Conservation (phyloP, 1,284 basidiomycete genomes). For the Schizophyllum commune region DNA sequence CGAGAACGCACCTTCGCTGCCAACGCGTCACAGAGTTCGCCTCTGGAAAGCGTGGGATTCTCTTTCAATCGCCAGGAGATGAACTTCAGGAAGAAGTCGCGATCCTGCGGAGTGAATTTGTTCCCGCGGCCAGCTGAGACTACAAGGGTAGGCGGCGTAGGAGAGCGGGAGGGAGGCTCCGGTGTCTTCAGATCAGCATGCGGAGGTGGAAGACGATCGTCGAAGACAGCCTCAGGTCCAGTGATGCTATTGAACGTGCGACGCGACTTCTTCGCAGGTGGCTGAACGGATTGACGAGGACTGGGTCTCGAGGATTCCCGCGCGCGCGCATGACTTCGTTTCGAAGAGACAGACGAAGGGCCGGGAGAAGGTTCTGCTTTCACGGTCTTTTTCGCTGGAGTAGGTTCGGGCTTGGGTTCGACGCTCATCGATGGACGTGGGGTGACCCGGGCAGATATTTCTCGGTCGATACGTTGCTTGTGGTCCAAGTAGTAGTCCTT, state of each 20-base stretch:
- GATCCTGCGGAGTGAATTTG: slow-evolving; percentile 57
- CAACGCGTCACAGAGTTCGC: slow-evolving; percentile 44
- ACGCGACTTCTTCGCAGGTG: slow-evolving; percentile 3
- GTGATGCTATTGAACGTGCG: slow-evolving; percentile 50
- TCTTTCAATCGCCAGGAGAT: slow-evolving; percentile 49
- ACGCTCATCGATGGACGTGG: slow-evolving; percentile 26
- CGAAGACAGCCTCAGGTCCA: slow-evolving; percentile 34
- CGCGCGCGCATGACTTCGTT: slow-evolving; percentile 1
- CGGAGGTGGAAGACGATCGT: slow-evolving; percentile 42
- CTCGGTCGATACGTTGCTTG: slow-evolving; percentile 17
- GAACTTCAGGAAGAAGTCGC: slow-evolving; percentile 55
- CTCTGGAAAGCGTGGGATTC: slow-evolving; percentile 42
- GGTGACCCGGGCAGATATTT: slow-evolving; percentile 7
- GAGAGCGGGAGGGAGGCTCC: slow-evolving; percentile 55
- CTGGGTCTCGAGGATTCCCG: not conserved
- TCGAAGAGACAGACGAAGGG: slow-evolving; percentile 4
- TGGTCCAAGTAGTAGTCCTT: slow-evolving; percentile 70
- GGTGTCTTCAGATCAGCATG: slow-evolving; percentile 49
- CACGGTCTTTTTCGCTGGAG: slow-evolving; percentile 26
- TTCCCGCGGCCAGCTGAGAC: slow-evolving; percentile 36
- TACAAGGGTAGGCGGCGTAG: slow-evolving; percentile 46
- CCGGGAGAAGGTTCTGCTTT: slow-evolving; percentile 12
- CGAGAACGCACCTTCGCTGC: slow-evolving; percentile 40
- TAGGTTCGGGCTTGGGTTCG: slow-evolving; percentile 38
- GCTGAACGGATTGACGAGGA: not conserved